Percentiles rank a stretch among this genome's conserved stretches.
Conservation (phyloP, 768 basidiomycete genomes). For the Leucocoprinus sp. region DNA sequence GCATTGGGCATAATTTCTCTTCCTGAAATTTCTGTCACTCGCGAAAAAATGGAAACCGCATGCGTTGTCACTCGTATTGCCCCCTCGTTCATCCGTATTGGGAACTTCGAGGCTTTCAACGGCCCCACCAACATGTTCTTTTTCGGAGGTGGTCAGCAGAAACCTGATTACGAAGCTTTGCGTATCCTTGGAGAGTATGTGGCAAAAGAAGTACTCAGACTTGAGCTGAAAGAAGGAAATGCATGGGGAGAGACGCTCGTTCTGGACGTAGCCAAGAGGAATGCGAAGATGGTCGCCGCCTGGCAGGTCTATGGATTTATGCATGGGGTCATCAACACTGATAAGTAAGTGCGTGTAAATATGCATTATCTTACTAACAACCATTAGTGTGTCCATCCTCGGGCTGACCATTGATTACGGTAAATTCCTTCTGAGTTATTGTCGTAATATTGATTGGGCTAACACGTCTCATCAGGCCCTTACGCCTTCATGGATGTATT, state of each 20-base stretch:
- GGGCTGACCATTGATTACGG: slow-evolving; percentile 77
- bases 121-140: slow-evolving; percentile 58
- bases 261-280: slow-evolving; percentile 72
- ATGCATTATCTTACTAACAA: slow-evolving; percentile 3
- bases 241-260: slow-evolving; percentile 70
- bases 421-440: slow-evolving; percentile 16
- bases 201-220: slow-evolving; percentile 46
- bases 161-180: slow-evolving; percentile 66
- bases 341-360: slow-evolving; percentile 50
- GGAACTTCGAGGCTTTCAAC: slow-evolving; percentile 81
- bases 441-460: slow-evolving; percentile 2
- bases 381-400: slow-evolving; percentile 55
- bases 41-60: slow-evolving; percentile 68
- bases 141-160: slow-evolving; percentile 72
- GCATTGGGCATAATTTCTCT: slow-evolving; percentile 74
- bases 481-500: slow-evolving; percentile 96
- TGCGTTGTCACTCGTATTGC: slow-evolving; percentile 76
- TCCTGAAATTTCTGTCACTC: slow-evolving; percentile 61
- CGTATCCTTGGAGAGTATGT: slow-evolving; percentile 74
- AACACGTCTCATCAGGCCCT: slow-evolving; percentile 59
- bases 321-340: slow-evolving; percentile 97
- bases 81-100: slow-evolving; percentile 87
- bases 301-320: slow-evolving; percentile 96
- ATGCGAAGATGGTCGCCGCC: slow-evolving; percentile 86
- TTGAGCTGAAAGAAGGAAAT: slow-evolving; percentile 36